Conservation (phyloP, 306 rosid genomes). For the Cicer cuneatum region DNA sequence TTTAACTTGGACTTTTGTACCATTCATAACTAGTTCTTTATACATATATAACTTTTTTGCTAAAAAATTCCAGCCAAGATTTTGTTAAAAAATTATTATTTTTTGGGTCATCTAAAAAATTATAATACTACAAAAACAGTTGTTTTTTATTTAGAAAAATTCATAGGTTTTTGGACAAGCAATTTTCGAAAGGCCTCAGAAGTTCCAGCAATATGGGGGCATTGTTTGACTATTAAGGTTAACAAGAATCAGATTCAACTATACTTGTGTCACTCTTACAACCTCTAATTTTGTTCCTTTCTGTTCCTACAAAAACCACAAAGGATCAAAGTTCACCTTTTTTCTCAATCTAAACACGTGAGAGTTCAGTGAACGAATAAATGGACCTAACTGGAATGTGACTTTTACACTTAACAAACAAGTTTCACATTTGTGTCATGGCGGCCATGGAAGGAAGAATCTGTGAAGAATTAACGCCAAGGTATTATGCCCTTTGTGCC, state of each 20-base stretch:
- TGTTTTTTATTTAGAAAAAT: no score
- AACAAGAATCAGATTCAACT: slow-evolving; percentile 45
- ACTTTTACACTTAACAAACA: slow-evolving; percentile 14
- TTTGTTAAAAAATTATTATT: no score
- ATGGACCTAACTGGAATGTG: slow-evolving; percentile 29
- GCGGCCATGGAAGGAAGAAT: slow-evolving; percentile 49
- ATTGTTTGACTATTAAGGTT: slow-evolving; percentile 2
- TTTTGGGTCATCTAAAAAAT: no score
- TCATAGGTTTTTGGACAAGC: no score
- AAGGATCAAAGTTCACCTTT: slow-evolving; percentile 21
- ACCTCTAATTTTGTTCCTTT: slow-evolving; percentile 31
- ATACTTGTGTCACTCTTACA: slow-evolving; percentile 33
- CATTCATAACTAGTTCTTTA: no score
- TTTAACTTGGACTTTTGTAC: no score
- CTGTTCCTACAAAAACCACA: slow-evolving; percentile 2
- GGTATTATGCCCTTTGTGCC: slow-evolving; percentile 61
- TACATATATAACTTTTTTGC: no score
- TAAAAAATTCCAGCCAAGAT: no score
- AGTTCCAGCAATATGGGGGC: slow-evolving; percentile 40
- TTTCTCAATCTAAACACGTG: slow-evolving; percentile 28
- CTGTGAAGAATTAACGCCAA: slow-evolving; percentile 49
- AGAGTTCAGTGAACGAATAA: slow-evolving; percentile 8
- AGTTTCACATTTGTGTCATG: slow-evolving; percentile 13
- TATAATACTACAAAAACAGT: no score
- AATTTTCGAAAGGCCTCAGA: slow-evolving; percentile 36